phyloP scores from a whole-genome alignment of 2,329 filamentous ascomycete genomes.

The Diaporthe vexans region DNA sequence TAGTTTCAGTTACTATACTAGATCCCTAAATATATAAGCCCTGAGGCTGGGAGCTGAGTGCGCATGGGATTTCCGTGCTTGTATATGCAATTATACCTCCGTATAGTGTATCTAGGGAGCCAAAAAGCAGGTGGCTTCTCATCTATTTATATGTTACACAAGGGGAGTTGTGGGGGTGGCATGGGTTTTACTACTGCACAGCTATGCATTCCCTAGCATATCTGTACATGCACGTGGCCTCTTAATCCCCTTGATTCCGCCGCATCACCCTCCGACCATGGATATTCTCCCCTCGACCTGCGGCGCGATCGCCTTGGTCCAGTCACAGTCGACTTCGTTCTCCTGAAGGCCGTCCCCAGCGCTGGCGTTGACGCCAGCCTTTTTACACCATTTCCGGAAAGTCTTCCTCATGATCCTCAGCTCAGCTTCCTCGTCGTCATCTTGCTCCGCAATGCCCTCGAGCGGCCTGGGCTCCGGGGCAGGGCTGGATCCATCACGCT shows the following conservation, averaged over 20 bases:
- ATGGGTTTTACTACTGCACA: background rate
- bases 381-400: conserved; percentile 79
- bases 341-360: conserved; percentile 69
- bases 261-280: conserved; percentile 52
- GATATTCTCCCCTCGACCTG: conserved; percentile 82
- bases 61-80: no score
- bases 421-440: conserved; percentile 62
- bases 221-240: no score
- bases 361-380: conserved; percentile 72
- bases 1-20: no score
- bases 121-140: background rate
- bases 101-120: background rate
- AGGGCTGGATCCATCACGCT: conserved; percentile 47
- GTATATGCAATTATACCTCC: no score
- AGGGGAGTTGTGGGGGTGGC: background rate
- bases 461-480: conserved; percentile 43
- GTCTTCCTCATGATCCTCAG: conserved; percentile 77
- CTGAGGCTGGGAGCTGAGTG: no score
- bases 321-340: conserved; percentile 74
- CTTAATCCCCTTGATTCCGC: background rate
- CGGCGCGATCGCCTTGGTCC: conserved; percentile 86
- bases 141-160: background rate
- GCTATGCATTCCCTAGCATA: background rate
- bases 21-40: no score
- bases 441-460: conserved; percentile 50